Conservation (phyloP, 1,284 basidiomycete species). For the Apiotrichum sp. region DNA sequence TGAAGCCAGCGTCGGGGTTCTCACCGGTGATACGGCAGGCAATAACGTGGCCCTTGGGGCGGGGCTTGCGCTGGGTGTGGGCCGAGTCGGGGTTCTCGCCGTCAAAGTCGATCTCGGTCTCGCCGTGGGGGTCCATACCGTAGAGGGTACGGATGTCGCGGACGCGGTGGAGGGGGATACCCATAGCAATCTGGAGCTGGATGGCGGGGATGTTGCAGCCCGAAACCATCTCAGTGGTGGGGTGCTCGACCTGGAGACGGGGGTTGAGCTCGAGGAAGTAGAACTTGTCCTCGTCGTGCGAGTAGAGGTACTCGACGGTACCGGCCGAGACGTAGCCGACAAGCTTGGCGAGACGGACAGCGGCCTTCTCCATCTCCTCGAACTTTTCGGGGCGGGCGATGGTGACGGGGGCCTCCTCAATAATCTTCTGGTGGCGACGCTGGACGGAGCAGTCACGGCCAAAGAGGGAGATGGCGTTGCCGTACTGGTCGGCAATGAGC, state of each 20-base stretch:
- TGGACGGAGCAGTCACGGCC: conserved; percentile 99
- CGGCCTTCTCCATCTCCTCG: conserved; percentile 96
- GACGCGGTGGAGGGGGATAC: conserved; percentile 91
- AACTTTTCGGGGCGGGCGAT: conserved; percentile 88
- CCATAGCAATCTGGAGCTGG: conserved; percentile 97
- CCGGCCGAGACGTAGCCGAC: conserved; percentile 99
- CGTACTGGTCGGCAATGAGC: conserved; percentile 97
- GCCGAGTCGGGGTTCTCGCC: conserved; percentile 80
- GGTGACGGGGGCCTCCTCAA: conserved; percentile 98
- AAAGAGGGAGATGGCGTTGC: conserved; percentile 97
- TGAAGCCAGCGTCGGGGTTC: conserved; percentile 99
- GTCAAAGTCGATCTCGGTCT: conserved; percentile 94
- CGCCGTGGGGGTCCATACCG: conserved; percentile 79
- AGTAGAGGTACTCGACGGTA: conserved; percentile 98
- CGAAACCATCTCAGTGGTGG: conserved; percentile 98
- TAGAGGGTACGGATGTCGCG: conserved; percentile 95
- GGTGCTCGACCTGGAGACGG: conserved; percentile 98
- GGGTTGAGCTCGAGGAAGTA: conserved; percentile 99
- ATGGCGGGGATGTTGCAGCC: conserved; percentile 97
- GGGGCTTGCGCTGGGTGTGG: conserved; percentile 87
- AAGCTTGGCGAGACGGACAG: conserved; percentile 92
- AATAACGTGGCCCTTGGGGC: conserved; percentile 96
- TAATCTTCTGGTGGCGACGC: conserved; percentile 99
- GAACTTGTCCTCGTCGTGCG: conserved; percentile 85
- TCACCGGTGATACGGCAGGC: conserved; percentile 99